Conservation (phyloP, 257 asterid species). For the Penstemon eatonii region DNA sequence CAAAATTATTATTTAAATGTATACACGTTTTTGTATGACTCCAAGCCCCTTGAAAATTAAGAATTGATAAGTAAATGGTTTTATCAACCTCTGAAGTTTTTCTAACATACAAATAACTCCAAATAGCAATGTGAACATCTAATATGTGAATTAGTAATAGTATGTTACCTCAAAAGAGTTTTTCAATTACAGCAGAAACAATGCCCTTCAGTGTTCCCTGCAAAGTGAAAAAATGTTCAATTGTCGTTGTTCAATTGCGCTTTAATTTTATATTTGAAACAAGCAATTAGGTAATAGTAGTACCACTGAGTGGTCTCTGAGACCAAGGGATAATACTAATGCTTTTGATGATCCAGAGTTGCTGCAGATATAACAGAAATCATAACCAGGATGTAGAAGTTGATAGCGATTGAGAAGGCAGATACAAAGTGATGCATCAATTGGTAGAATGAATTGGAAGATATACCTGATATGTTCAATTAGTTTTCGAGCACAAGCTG, state of each 20-base stretch:
- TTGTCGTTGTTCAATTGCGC: too few relatives aligned
- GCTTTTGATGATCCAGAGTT: conserved; percentile 67
- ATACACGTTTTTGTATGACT: too few relatives aligned
- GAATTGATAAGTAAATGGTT: too few relatives aligned
- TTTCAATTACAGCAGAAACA: conserved; percentile 63
- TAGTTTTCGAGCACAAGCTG: conserved; percentile 83
- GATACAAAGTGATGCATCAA: neutral
- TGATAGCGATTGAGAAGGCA: conserved; percentile 12
- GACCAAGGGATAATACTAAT: conserved; percentile 82
- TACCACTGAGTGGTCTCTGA: conserved; percentile 84
- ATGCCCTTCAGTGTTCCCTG: conserved; percentile 67
- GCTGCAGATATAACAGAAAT: conserved; percentile 44
- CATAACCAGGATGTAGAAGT: neutral
- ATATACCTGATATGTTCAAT: conserved; percentile 80
- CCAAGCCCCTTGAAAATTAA: too few relatives aligned
- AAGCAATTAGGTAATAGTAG: neutral
- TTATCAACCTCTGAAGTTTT: too few relatives aligned
- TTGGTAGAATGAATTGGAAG: conserved; percentile 6
- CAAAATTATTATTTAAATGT: too few relatives aligned
- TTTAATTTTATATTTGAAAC: neutral
- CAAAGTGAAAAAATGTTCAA: neutral
- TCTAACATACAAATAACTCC: too few relatives aligned
- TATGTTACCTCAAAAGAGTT: conserved; percentile 12
- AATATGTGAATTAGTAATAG: too few relatives aligned
- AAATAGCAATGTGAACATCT: too few relatives aligned